Percentiles rank a stretch among this genome's conserved stretches.
Evolutionary conservation across 2,329 filamentous ascomycete species (phyloP).

Genomic region (Nigrospora oryzae): DNA sequence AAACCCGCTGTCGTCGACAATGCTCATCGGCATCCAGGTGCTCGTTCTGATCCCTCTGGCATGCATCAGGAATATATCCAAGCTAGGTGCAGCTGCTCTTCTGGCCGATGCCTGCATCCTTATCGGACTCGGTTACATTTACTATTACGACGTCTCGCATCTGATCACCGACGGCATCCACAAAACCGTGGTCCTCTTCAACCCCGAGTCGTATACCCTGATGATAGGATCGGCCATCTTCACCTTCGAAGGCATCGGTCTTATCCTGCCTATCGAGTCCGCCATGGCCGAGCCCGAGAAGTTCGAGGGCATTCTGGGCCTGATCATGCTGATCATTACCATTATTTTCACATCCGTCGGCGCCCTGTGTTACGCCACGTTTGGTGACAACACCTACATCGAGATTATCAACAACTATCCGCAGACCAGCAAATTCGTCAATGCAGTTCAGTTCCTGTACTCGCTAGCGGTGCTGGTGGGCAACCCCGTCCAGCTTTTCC

Average conservation of each 20-base stretch:
- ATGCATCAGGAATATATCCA: slow-evolving; percentile 67
- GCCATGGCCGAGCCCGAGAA: slow-evolving; percentile 64
- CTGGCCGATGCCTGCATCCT: slow-evolving; percentile 66
- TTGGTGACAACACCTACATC: slow-evolving; percentile 59
- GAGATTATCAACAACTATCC: slow-evolving; percentile 73
- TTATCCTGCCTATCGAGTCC: slow-evolving; percentile 69
- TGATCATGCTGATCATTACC: slow-evolving; percentile 68
- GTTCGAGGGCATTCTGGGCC: slow-evolving; percentile 56
- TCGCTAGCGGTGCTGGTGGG: slow-evolving; percentile 65
- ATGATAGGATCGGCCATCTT: slow-evolving; percentile 69
- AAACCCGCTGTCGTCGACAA: slow-evolving; percentile 42
- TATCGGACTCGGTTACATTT: slow-evolving; percentile 64
- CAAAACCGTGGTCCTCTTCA: slow-evolving; percentile 58
- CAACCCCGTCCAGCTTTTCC: slow-evolving; percentile 68
- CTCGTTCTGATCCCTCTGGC: slow-evolving; percentile 56
- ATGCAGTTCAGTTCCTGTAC: slow-evolving; percentile 68
- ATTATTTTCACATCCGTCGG: slow-evolving; percentile 65
- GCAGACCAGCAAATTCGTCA: slow-evolving; percentile 62
- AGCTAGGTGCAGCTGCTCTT: slow-evolving; percentile 60
- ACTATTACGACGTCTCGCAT: slow-evolving; percentile 56
- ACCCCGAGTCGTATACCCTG: slow-evolving; percentile 58
- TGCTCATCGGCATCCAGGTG: slow-evolving; percentile 59
- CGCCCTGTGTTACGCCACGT: slow-evolving; percentile 65
- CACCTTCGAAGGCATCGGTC: slow-evolving; percentile 70
- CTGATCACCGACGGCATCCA: slow-evolving; percentile 49